phyloP scores from a whole-genome alignment of 2,329 filamentous ascomycete species.

The Chaetomium olivaceum region DNA sequence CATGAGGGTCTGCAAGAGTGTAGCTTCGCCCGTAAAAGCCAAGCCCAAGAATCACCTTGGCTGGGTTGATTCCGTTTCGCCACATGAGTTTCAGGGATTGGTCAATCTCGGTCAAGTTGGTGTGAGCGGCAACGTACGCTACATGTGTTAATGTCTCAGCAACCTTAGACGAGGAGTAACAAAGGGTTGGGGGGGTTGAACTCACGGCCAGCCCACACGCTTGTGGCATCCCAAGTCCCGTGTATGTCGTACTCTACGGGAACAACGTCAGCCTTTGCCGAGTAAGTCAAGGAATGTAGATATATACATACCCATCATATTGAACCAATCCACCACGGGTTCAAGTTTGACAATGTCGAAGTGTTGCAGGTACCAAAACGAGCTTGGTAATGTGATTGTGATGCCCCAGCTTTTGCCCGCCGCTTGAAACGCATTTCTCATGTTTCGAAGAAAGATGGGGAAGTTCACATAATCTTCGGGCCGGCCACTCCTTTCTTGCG shows the following conservation, averaged over 20 bases:
- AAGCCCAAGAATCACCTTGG: slow-evolving; percentile 1
- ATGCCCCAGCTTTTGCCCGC: slow-evolving; percentile 8
- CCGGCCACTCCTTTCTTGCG: not conserved
- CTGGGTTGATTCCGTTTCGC: slow-evolving; percentile 5
- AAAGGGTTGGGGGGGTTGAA: not conserved
- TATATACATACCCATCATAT: slow-evolving; percentile 5
- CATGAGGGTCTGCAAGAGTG: not conserved
- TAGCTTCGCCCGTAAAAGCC: slow-evolving; percentile 14
- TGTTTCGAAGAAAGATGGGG: slow-evolving; percentile 5
- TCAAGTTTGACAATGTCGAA: slow-evolving; percentile 8
- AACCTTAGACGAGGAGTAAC: not conserved
- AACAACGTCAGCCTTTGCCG: not conserved
- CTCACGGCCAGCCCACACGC: slow-evolving; percentile 10
- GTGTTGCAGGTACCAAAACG: slow-evolving; percentile 4
- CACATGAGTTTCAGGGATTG: slow-evolving; percentile 10
- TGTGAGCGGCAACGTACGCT: slow-evolving; percentile 12
- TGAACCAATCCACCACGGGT: slow-evolving; percentile 5
- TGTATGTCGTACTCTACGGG: slow-evolving; percentile 11
- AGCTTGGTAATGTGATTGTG: not conserved
- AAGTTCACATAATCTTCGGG: slow-evolving; percentile 5
- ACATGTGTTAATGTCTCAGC: not conserved
- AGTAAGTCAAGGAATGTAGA: not conserved
- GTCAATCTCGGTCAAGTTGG: slow-evolving; percentile 15
- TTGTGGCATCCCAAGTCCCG: slow-evolving; percentile 10
- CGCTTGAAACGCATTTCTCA: slow-evolving; percentile 9